Conservation (phyloP, 176 grass and related monocot genomes). For the Olyra latifolia region DNA sequence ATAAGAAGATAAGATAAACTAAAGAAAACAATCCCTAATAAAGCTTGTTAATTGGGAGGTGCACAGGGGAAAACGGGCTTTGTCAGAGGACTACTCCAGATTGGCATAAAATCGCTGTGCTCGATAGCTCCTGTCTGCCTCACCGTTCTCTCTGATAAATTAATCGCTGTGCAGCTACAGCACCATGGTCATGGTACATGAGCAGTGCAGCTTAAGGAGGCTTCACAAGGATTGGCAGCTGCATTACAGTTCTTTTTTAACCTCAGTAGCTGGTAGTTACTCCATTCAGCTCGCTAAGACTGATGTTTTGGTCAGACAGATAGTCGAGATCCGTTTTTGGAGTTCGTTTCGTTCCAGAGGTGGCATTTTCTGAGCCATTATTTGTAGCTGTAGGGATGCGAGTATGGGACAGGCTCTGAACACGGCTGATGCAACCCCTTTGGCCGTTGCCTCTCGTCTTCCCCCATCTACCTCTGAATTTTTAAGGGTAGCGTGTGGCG, state of each 20-base stretch:
- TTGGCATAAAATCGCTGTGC: slow-evolving; percentile 42
- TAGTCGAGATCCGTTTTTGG: slow-evolving; percentile 51
- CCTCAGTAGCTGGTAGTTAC: neutral
- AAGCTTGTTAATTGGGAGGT: slow-evolving; percentile 46
- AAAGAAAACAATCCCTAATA: no score
- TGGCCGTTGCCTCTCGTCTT: slow-evolving; percentile 8
- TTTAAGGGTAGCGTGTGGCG: slow-evolving; percentile 33
- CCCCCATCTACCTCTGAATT: slow-evolving; percentile 32
- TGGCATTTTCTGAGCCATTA: slow-evolving; percentile 27
- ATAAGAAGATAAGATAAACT: no score
- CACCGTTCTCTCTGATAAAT: slow-evolving; percentile 7
- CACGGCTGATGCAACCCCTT: slow-evolving; percentile 35
- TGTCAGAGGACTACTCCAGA: slow-evolving; percentile 47
- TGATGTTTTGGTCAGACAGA: slow-evolving; percentile 18
- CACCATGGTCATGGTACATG: neutral
- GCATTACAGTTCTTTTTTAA: neutral
- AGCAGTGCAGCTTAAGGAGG: neutral
- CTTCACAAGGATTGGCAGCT: slow-evolving; percentile 3
- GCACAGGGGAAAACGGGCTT: slow-evolving; percentile 38
- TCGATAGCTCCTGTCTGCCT: slow-evolving; percentile 4
- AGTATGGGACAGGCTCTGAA: slow-evolving; percentile 39
- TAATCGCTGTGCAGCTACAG: neutral
- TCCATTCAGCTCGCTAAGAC: neutral
- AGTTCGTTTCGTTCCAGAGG: slow-evolving; percentile 50
- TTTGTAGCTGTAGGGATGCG: slow-evolving; percentile 25